Evolutionary conservation across 352 stramenopile species (phyloP).

Genomic region (Phytophthora fragariaefolia): DNA sequence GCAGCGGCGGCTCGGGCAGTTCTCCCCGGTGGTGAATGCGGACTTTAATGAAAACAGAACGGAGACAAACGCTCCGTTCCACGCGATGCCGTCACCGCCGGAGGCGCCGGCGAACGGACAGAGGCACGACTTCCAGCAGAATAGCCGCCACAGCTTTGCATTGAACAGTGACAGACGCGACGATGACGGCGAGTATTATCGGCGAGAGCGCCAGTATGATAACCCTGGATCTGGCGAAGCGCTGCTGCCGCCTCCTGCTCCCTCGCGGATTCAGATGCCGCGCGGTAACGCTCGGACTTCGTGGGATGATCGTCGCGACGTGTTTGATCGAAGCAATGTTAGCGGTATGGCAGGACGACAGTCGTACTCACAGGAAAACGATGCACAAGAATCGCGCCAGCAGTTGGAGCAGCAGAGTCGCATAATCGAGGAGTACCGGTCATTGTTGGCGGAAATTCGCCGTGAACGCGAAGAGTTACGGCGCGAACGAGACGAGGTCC

Average conservation of each 20-base stretch:
- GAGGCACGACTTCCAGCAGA: slow-evolving; percentile 24
- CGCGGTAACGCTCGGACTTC: slow-evolving; percentile 11
- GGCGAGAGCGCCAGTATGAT: slow-evolving; percentile 23
- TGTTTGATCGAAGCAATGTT: slow-evolving; percentile 14
- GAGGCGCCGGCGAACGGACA: slow-evolving; percentile 13
- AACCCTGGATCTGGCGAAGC: slow-evolving; percentile 7
- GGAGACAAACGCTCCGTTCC: slow-evolving; percentile 21
- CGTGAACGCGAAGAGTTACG: slow-evolving; percentile 76
- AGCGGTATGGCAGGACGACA: slow-evolving; percentile 9
- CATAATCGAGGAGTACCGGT: slow-evolving; percentile 70
- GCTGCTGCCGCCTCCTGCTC: slow-evolving; percentile 34
- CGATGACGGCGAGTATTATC: slow-evolving; percentile 30
- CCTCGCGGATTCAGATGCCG: slow-evolving; percentile 25
- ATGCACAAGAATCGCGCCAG: slow-evolving; percentile 22
- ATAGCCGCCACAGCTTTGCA: slow-evolving; percentile 21
- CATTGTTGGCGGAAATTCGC: slow-evolving; percentile 72
- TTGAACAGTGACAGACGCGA: slow-evolving; percentile 18
- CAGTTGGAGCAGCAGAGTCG: slow-evolving; percentile 35
- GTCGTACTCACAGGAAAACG: slow-evolving; percentile 20
- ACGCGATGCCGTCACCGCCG: slow-evolving; percentile 24
- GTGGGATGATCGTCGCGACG: slow-evolving; percentile 19
- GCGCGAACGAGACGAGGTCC: slow-evolving; percentile 70
- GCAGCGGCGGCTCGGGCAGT: slow-evolving; percentile 48
- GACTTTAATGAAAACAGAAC: slow-evolving; percentile 16
- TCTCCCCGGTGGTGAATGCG: slow-evolving; percentile 23